Conservation (phyloP, 768 basidiomycete genomes). For the Lentinus tigrinus region DNA sequence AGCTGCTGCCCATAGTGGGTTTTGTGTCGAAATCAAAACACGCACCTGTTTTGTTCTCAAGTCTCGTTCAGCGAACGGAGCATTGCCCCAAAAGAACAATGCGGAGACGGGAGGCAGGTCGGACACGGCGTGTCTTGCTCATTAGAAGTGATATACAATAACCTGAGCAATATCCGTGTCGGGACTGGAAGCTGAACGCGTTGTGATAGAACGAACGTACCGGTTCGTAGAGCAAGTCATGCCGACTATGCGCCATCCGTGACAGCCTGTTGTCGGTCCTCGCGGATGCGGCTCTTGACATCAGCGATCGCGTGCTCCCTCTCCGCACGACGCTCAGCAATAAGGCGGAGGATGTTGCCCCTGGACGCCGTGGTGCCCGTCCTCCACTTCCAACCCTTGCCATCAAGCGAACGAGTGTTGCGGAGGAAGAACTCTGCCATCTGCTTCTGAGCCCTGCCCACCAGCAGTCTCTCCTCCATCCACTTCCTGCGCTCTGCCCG, state of each 20-base stretch:
- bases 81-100: too few species aligned
- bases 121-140: too few species aligned
- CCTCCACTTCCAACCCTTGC: conserved; percentile 38
- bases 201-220: neutral
- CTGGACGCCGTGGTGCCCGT: conserved; percentile 38
- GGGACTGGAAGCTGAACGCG: too few species aligned
- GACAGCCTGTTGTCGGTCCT: conserved; percentile 15
- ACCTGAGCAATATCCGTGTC: too few species aligned
- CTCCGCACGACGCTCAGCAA: conserved; percentile 45
- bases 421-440: conserved; percentile 33
- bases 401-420: conserved; percentile 7
- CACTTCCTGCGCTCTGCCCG: conserved; percentile 55
- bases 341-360: conserved; percentile 49
- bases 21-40: too few species aligned
- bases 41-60: too few species aligned
- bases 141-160: too few species aligned
- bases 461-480: conserved; percentile 58
- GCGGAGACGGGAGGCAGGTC: too few species aligned
- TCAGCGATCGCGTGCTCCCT: conserved; percentile 40
- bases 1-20: too few species aligned
- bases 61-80: too few species aligned
- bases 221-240: neutral
- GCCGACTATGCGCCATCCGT: neutral
- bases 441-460: conserved; percentile 9
- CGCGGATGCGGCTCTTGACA: conserved; percentile 32